Base-by-base conservation (phyloP, 306 rosid genomes). In the Dryas octopetala region DNA sequence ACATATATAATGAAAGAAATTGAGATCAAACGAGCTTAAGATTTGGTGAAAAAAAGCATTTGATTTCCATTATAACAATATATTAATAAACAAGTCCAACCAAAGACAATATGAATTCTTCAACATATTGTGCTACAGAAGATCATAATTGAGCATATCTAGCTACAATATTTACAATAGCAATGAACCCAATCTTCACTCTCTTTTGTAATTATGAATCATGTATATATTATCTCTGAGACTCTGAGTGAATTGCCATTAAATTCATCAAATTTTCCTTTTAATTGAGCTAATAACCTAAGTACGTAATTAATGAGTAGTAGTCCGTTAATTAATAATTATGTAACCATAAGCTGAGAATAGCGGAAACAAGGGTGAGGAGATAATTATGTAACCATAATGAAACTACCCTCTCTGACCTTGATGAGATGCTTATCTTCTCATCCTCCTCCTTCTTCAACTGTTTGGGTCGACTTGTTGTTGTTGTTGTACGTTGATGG, bases 331-430 rank as follows among this genome's bases (percentile, higher is more conserved):
- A 32, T 17, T 16, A 4, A 9, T 9, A 57, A 23, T 57, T 51
- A 81, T 16, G 12, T 81, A 10, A 82, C 86, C 15, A 63, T 46
- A 38, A 82, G 85, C 66, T 69, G 87, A 59, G 81, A 48, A 75
- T 66, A 78, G 43, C 84, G 88, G 48, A 81, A 62, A 13, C 66
- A 44, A 13, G 71, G 75, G 75, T 64, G 48, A 1, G 90, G 90
- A 54, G 90, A 78, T 69, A 86, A 69, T 23, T 23, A 23, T 23
- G 23, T 23, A 23, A 23, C 23, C 23, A 23, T 23, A 23, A 23
- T 23, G 23, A 23, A 23, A 23, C 23, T 23, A 23, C 23, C 23
- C 23, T 23, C 23, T 23, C 23, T 23, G 23, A 23, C 23, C 1
- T 0, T 23, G 23, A 23, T 23, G 23, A 23, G 23, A 23, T 23